Base-by-base conservation (phyloP, 2,329 filamentous ascomycete species). In the Ascochyta clinopodiicola region DNA sequence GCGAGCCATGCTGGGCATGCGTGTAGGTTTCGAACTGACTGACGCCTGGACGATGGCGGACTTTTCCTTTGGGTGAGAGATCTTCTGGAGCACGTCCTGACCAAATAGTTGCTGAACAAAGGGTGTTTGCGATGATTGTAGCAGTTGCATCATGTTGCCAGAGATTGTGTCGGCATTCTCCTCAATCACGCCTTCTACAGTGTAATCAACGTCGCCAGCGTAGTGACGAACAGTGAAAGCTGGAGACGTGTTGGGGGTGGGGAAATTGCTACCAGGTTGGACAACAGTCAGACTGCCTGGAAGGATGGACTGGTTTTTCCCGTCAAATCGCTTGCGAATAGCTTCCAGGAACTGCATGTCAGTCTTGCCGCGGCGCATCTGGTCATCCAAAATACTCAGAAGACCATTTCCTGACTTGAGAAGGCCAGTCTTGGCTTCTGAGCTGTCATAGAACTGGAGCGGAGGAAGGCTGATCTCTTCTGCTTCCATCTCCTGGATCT, bases 401-500 rank as follows among this genome's bases (percentile, higher is more conserved):
- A 99, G 81, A 39, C 95, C 95, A 68, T 98, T 98, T 24, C 93
- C 92, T 52, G 91, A 84, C 79, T 98, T 99, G 51, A 99, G 81
- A 29, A 99, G 82, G 12, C 92, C 94, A 68, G 90, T 92, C 57
- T 97, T 92, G 9, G 94, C 92, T 74, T 98, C 95, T 0, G 91
- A 92, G 75, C 98, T 99, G 77, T 99, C 95, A 67, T 97, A 99
- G 76, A 98, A 99, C 78, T 92, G 96, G 0, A 94, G 97, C 0
- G 93, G 88, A 2, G 93, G 85, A 2, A 99, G 91, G 29, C 83
- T 87, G 32, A 99, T 91, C 73, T 99, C 95, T 74, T 99, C 95
- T 1, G 89, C 92, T 71, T 99, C 95, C 21, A 99, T 83, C 78
- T 96, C 86, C 60, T 98, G 94, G 0, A 93, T 92, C 75, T 95